Conservation (phyloP, 257 asterid genomes). For the Solanum pinnatisectum region DNA sequence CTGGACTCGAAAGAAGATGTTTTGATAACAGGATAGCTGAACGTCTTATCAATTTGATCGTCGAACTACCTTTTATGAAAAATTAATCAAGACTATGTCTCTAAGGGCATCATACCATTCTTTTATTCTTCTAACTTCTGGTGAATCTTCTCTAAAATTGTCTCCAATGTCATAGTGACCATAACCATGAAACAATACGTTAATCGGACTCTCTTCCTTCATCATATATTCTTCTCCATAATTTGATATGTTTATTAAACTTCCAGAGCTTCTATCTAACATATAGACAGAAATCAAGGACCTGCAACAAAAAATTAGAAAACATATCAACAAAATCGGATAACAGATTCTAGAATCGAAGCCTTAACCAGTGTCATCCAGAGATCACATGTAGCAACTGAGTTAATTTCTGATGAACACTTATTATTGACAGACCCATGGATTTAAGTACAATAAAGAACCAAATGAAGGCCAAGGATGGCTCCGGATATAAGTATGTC, state of each 20-base stretch:
- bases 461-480: slow-evolving; percentile 96
- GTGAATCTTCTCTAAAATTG: slow-evolving; percentile 5
- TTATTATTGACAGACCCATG: slow-evolving; percentile 91
- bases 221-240: slow-evolving; percentile 61
- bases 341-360: not conserved
- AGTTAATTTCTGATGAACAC: too few species aligned
- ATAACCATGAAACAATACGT: slow-evolving; percentile 66
- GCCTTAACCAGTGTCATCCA: not conserved
- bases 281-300: slow-evolving; percentile 58
- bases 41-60: not conserved
- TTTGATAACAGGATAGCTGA: not conserved
- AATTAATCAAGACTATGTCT: not conserved
- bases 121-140: slow-evolving; percentile 13
- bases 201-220: slow-evolving; percentile 32
- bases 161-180: slow-evolving; percentile 78
- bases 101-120: not conserved
- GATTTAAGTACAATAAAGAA: slow-evolving; percentile 91
- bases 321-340: not conserved
- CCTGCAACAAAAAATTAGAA: slow-evolving; percentile 31
- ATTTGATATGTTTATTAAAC: slow-evolving; percentile 41
- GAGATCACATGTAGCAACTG: not conserved
- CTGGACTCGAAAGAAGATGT: not conserved
- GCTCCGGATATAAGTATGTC: slow-evolving; percentile 72
- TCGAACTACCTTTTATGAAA: not conserved
- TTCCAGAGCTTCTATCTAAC: slow-evolving; percentile 40